Evolutionary conservation across 352 stramenopile species (phyloP).

Genomic region (Globisporangium cystogenes): DNA sequence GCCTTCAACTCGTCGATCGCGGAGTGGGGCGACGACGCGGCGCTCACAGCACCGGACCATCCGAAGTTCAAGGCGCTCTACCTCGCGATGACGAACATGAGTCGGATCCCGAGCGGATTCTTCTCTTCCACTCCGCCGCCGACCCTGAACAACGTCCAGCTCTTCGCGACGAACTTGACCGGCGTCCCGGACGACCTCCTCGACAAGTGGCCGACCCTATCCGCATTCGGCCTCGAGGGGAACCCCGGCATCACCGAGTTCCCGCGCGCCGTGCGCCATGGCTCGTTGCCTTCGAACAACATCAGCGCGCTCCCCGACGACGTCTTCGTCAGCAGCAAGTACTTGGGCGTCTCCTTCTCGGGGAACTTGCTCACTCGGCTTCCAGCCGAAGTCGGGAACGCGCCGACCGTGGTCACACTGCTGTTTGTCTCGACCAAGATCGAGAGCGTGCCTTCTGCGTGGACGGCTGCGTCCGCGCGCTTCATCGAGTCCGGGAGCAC

Average conservation of each 20-base stretch:
- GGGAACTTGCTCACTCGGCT: too few species aligned
- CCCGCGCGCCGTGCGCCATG: too few species aligned
- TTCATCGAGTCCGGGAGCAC: too few species aligned
- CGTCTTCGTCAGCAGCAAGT: too few species aligned
- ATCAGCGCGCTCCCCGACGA: too few species aligned
- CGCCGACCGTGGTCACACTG: too few species aligned
- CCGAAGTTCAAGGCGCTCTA: conserved; percentile 8
- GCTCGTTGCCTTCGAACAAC: too few species aligned
- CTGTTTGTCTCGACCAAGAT: too few species aligned
- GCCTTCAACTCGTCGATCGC: conserved; percentile 17
- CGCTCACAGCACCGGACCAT: conserved; percentile 6
- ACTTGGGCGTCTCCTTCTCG: too few species aligned
- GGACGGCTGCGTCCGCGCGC: too few species aligned
- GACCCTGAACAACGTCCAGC: conserved; percentile 2
- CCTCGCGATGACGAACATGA: conserved; percentile 3
- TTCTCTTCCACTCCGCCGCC: background rate
- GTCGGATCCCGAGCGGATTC: background rate
- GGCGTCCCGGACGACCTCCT: background rate
- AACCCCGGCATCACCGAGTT: conserved; percentile 4
- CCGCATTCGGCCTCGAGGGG: conserved; percentile 11
- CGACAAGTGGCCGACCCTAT: background rate
- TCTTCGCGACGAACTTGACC: conserved; percentile 1
- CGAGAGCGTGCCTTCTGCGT: too few species aligned
- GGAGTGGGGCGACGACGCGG: conserved; percentile 9
- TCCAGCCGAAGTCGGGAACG: too few species aligned